phyloP scores from a whole-genome alignment of 1,284 basidiomycete species.

The Sphaerobolus stellatus region DNA sequence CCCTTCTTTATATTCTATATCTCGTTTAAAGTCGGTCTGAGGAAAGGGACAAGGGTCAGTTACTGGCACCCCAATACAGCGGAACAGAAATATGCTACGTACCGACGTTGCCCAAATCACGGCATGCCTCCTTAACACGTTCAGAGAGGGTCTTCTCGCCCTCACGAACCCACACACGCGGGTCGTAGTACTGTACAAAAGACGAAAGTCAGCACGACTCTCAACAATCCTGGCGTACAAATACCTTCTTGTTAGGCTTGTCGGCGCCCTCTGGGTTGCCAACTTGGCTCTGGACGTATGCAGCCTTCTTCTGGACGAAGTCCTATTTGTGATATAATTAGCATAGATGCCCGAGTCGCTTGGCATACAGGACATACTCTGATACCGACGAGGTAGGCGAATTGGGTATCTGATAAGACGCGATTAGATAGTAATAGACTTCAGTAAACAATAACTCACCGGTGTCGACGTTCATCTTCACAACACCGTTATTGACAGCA shows the following conservation, averaged over 20 bases:
- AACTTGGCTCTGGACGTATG: slow-evolving; percentile 84
- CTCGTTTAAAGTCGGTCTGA: too few species aligned
- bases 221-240: too few species aligned
- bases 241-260: slow-evolving; percentile 97
- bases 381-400: slow-evolving; percentile 89
- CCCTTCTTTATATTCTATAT: too few species aligned
- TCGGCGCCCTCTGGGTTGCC: slow-evolving; percentile 93
- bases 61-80: too few species aligned
- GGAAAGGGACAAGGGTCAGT: too few species aligned
- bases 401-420: slow-evolving; percentile 70
- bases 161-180: slow-evolving; percentile 97
- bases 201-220: neutral
- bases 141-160: slow-evolving; percentile 91
- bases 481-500: slow-evolving; percentile 89
- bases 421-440: slow-evolving; percentile 14
- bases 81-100: too few species aligned
- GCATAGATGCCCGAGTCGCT: neutral
- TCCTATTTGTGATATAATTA: slow-evolving; percentile 46
- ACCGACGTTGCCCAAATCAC: slow-evolving; percentile 81
- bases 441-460: slow-evolving; percentile 36
- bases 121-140: slow-evolving; percentile 91
- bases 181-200: slow-evolving; percentile 74
- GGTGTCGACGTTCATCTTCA: slow-evolving; percentile 98
- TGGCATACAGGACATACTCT: slow-evolving; percentile 48
- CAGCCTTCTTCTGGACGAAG: slow-evolving; percentile 82